Base-by-base conservation (phyloP, 306 rosid species). In the Elaeagnus macrophylla region DNA sequence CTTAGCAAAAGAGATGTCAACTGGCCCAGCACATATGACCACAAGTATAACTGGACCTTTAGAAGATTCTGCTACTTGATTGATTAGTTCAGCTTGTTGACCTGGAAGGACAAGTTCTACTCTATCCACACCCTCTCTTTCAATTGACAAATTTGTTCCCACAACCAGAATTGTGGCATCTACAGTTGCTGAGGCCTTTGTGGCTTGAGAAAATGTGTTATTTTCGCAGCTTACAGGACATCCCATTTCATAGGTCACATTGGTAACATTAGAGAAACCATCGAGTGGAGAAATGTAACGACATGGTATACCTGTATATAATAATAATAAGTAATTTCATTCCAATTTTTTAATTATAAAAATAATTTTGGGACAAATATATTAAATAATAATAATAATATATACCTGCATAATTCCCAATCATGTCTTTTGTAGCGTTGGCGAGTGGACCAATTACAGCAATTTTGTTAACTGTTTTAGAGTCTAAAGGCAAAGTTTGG, bases 321-420 rank as follows among this genome's bases (percentile, higher is more conserved):
- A n/a, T n/a, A n/a, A n/a, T n/a, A n/a, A n/a, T n/a, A n/a, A n/a
- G n/a, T n/a, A n/a, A n/a, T n/a, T 25, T 25, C 32, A 25, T 25
- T 25, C 4, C 4, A 25, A n/a, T n/a, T n/a, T 25, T 25, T 25
- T 25, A 25, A 25, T 25, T 25, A 25, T 5, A 25, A 25, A 25
- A 25, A 25, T 25, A 25, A 25, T 25, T 25, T 25, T 1, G 4
- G 32, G 4, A 25, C 2, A 25, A 25, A 25, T 25, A 25, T 25
- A 25, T 25, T 25, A 25, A 25, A n/a, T n/a, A n/a, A n/a, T n/a
- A n/a, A n/a, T n/a, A n/a, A n/a, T n/a, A n/a, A n/a, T n/a, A n/a
- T n/a, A n/a, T n/a, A 42, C 71, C 65, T 52, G 60, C 66, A 51
- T 67, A 59, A 25, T 67, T 67, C 52, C 72, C 72, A 15, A 69